Conservation (phyloP, 495 filamentous ascomycete genomes). For the Cercophora samala region DNA sequence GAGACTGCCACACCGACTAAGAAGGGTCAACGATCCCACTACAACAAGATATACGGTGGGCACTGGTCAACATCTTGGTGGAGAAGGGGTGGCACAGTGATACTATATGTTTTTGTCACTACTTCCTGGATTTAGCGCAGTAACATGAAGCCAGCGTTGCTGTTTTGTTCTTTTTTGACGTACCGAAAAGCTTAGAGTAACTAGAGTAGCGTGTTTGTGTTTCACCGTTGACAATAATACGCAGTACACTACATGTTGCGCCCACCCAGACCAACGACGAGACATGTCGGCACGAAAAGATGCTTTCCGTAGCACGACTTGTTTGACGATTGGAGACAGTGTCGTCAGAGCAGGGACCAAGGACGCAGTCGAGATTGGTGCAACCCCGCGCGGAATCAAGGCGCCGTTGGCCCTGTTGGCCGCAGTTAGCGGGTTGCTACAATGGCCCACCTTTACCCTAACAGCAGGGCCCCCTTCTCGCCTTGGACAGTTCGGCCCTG, state of each 20-base stretch:
- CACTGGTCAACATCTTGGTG: background rate
- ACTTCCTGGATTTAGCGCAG: background rate
- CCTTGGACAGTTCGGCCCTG: background rate
- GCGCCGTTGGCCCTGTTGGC: conserved; percentile 1
- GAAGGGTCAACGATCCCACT: background rate
- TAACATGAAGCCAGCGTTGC: background rate
- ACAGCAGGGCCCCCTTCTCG: background rate
- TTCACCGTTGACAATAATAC: background rate
- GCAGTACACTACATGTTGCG: background rate
- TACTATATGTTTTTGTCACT: background rate
- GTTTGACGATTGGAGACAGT: background rate
- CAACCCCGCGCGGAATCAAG: conserved; percentile 6
- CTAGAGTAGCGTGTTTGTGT: background rate
- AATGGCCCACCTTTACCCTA: background rate
- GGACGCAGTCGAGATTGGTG: background rate
- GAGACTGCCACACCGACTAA: background rate
- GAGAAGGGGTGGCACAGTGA: background rate
- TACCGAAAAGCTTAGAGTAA: background rate
- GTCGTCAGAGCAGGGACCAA: background rate
- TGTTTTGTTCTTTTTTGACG: background rate
- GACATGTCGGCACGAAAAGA: background rate
- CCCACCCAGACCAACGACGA: background rate
- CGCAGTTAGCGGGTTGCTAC: background rate
- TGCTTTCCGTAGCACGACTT: background rate
- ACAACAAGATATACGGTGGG: background rate